These are phyloP conservation scores for Cyclotella kingstonii DNA, from an alignment of 108 stramenopile species.

Conservation along the genomic window DNA sequence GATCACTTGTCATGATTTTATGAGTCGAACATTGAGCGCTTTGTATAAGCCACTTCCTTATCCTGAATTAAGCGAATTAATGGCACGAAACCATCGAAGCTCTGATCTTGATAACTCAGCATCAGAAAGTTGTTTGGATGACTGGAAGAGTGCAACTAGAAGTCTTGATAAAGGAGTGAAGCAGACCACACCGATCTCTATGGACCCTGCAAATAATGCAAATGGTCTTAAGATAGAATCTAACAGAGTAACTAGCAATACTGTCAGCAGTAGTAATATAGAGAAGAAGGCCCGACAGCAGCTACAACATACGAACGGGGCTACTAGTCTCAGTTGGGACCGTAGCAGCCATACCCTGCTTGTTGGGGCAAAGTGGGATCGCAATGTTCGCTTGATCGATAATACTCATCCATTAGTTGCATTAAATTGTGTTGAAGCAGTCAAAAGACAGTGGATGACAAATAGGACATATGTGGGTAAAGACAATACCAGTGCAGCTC, in stretches of 20 bases:
- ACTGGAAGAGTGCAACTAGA: background rate
- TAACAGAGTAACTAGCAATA: too few species aligned
- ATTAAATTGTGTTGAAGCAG: conserved; percentile 13
- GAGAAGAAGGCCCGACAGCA: background rate
- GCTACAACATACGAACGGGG: conserved; percentile 37
- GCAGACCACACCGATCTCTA: too few species aligned
- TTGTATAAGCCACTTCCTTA: conserved; percentile 50
- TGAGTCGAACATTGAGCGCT: conserved; percentile 59
- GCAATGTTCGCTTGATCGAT: conserved; percentile 56
- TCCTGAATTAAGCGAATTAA: background rate
- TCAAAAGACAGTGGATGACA: background rate
- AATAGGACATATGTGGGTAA: background rate
- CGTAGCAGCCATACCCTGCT: conserved; percentile 53
- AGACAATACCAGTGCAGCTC: too few species aligned
- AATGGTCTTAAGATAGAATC: background rate
- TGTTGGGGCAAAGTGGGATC: conserved; percentile 52
- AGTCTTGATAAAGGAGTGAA: too few species aligned
- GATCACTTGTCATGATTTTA: conserved; percentile 54
- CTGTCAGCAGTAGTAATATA: background rate
- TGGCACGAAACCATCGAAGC: conserved; percentile 2
- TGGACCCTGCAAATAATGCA: background rate
- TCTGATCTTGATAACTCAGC: background rate
- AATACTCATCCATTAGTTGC: conserved; percentile 59
- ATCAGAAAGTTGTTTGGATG: background rate
- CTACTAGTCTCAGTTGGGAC: conserved; percentile 71